Evolutionary conservation across 805 yeast genomes (phyloP), one percentile per base, ranked within the genome.

Genomic region (Candida ficus): DNA sequence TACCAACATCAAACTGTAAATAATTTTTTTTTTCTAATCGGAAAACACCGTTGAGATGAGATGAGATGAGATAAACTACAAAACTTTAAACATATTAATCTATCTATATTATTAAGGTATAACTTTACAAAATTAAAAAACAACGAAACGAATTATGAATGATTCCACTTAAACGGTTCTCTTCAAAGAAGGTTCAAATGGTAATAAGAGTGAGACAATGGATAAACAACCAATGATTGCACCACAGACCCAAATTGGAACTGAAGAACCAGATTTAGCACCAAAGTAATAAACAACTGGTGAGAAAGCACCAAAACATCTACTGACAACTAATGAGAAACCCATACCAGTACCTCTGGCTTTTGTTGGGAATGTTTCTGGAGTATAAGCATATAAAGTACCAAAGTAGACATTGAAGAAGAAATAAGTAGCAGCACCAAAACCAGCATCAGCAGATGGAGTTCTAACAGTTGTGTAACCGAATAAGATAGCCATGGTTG

Each of bases 201-300:
- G 81, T 51, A 73, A 60, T 14, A 68, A 47, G 2, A 61, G 48
- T 6, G 76, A 60, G 16, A 76, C 58, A 12, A 76, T 52, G 3
- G 74, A 69, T n/a, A 77, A 57, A 22, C 57, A 49, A 14, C 78
- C 68, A 48, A 77, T 74, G 35, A 75, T 54, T 2, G 76, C 78
- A 32, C 81, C 81, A 51, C 78, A 70, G 16, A 77, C 80, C 70
- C 73, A 78, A 35, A 78, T 75, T 5, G 83, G 83, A n/a, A 78
- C 76, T 2, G 78, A 54, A 2, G 78, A 67, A 14, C 71, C 65
- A 41, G 75, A 64, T 34, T 60, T 43, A 4, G 59, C 62, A 49
- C 78, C 73, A 31, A 47, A 56, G 55, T 64, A 75, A 48, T 73
- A 75, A 35, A 76, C 71, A 26, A 77, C 72, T 18, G 83, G 83